phyloP scores from a whole-genome alignment of 2,329 filamentous ascomycete genomes.

The Cladosporium sp. region DNA sequence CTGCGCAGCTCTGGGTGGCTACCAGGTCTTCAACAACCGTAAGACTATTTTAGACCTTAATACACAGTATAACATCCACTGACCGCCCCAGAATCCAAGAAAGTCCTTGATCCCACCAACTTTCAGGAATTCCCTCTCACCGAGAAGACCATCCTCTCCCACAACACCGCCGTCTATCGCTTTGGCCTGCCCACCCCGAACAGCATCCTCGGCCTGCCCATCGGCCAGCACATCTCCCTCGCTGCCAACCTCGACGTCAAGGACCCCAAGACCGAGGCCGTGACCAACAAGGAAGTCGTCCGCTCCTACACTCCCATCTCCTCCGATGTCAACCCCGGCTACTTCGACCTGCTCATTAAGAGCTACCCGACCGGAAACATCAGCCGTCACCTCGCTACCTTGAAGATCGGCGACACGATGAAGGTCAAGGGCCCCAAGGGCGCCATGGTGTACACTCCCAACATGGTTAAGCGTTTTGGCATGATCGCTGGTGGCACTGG shows the following conservation, averaged over 20 bases:
- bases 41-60: slow-evolving; percentile 30
- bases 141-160: slow-evolving; percentile 91
- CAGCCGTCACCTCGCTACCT: slow-evolving; percentile 79
- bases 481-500: slow-evolving; percentile 98
- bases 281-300: slow-evolving; percentile 72
- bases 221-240: slow-evolving; percentile 98
- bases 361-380: slow-evolving; percentile 97
- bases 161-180: slow-evolving; percentile 99
- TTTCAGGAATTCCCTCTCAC: slow-evolving; percentile 92
- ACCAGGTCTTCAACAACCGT: slow-evolving; percentile 68
- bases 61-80: background rate
- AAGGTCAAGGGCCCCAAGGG: slow-evolving; percentile 92
- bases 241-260: slow-evolving; percentile 70
- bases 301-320: slow-evolving; percentile 91
- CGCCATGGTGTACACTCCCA: slow-evolving; percentile 93
- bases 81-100: slow-evolving; percentile 56
- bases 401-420: slow-evolving; percentile 80
- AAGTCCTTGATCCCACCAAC: slow-evolving; percentile 75
- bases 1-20: slow-evolving; percentile 59
- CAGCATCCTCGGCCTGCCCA: slow-evolving; percentile 87
- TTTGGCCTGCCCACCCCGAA: slow-evolving; percentile 73
- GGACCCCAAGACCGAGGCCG: slow-evolving; percentile 56
- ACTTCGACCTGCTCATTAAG: slow-evolving; percentile 97
- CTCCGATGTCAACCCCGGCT: slow-evolving; percentile 79
- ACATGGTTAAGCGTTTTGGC: slow-evolving; percentile 92